phyloP scores from a whole-genome alignment of 768 basidiomycete species.

The Leccinum subgranulosum region DNA sequence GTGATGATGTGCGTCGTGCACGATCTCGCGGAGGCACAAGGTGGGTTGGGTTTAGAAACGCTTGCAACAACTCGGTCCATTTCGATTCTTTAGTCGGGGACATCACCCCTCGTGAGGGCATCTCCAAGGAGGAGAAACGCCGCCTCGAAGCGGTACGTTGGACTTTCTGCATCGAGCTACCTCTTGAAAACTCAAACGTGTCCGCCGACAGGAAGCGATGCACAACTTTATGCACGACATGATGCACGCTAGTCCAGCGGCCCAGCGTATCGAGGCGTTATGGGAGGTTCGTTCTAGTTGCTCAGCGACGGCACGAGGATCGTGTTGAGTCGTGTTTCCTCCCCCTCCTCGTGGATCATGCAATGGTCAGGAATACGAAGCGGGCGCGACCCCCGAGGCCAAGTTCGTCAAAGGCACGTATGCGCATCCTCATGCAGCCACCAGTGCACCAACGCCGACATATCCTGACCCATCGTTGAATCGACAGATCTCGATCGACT shows the following conservation, averaged over 20 bases:
- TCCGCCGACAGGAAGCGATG: conserved; percentile 70
- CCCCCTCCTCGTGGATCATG: not conserved
- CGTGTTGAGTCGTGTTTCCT: not conserved
- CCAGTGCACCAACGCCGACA: not conserved
- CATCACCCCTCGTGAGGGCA: conserved; percentile 86
- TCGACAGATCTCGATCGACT: conserved; percentile 75
- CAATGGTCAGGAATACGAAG: conserved; percentile 74
- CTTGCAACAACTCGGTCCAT: not conserved
- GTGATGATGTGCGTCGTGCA: conserved; percentile 91
- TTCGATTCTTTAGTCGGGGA: conserved; percentile 68
- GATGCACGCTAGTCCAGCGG: conserved; percentile 73
- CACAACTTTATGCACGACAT: conserved; percentile 85
- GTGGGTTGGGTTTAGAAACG: conserved; percentile 31
- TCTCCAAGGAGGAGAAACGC: conserved; percentile 77
- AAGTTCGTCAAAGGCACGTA: conserved; percentile 79
- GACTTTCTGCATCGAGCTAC: too few species aligned
- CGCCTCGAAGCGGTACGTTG: conserved; percentile 62
- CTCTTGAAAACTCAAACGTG: not conserved
- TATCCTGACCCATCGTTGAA: not conserved
- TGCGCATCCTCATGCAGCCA: not conserved
- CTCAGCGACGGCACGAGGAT: not conserved
- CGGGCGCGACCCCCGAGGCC: conserved; percentile 66
- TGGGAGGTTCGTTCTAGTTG: conserved; percentile 49
- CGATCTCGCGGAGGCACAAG: conserved; percentile 94
- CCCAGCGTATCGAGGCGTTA: conserved; percentile 60